Evolutionary conservation across 2,329 filamentous ascomycete genomes (phyloP), one percentile per base, ranked within the genome.

Genomic region (Epichloe brachyelytri): DNA sequence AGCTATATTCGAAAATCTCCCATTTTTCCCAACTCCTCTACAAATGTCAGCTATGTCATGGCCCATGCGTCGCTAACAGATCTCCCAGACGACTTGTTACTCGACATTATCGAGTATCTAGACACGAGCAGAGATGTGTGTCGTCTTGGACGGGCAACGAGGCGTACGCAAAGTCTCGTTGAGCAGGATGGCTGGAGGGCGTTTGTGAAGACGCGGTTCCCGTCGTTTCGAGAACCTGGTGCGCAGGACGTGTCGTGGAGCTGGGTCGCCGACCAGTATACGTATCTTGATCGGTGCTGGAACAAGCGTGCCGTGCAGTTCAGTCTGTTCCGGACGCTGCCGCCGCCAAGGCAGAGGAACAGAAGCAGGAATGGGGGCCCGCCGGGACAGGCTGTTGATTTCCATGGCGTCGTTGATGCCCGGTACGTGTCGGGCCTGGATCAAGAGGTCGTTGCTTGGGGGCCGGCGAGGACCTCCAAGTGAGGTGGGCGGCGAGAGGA

Each of bases 271-370:
- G 64, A 71, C 26, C 68, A 66, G 0, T 59, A 77, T 43, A 77
- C 76, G 0, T 73, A 71, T 55, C 70, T 78, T 50, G 70, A 73
- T 30, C 68, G 75, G 5, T 75, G 72, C 56, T 79, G 76, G 77
- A 76, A 78, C 46, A 69, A 67, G 48, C 69, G 74, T 19, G 64
- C 66, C 15, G 68, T 78, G 51, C 64, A 65, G 46, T 60, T 68
- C 14, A 61, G 56, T 43, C 54, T 61, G 30, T 58, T 65, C 17
- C 48, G 51, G 52, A 10, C n/a, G 44, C 37, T 20, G 46, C 8
- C 4, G 41, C 26, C 45, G 37, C 26, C 45, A 36, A 1, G 49
- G 44, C 17, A 53, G 48, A 14, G 56, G 56, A 39, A 48, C 51
- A 57, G 57, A 34, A 44, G 53, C 0, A 57, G 55, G 2, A 58